A percentile compares a stretch with the other conserved stretches of the same genome.
These are phyloP conservation scores for Salix suchowensis DNA, from an alignment of 345 rosid genomes.

Conservation along the genomic window DNA sequence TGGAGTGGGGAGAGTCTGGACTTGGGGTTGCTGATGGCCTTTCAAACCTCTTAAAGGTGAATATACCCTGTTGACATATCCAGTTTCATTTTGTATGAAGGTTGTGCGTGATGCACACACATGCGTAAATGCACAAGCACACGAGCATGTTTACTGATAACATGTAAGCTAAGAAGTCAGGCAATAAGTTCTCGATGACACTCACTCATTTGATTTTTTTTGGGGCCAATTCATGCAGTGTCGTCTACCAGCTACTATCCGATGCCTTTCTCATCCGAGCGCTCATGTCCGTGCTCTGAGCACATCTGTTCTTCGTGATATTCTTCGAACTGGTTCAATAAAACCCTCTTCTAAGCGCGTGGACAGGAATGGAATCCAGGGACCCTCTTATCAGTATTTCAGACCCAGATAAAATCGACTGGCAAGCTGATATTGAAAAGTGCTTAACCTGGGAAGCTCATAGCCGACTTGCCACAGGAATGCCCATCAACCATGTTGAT, in stretches of 20 bases:
- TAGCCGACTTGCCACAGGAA: constrained; percentile 61
- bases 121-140: background rate
- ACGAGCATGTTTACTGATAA: background rate
- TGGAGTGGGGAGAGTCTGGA: constrained; percentile 88
- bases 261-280: constrained; percentile 87
- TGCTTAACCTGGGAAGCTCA: constrained; percentile 91
- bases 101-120: too few species aligned
- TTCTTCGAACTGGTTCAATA: constrained; percentile 47
- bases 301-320: constrained; percentile 71
- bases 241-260: constrained; percentile 77
- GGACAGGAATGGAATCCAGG: constrained; percentile 46
- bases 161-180: background rate
- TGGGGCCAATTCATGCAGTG: constrained; percentile 51
- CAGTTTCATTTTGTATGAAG: background rate
- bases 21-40: constrained; percentile 84
- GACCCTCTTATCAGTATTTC: constrained; percentile 49
- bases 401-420: constrained; percentile 51
- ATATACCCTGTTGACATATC: background rate
- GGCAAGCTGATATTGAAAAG: constrained; percentile 75
- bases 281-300: constrained; percentile 94
- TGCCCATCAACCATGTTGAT: constrained; percentile 61
- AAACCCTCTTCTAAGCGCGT: constrained; percentile 35
- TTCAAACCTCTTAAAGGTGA: constrained; percentile 82
- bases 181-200: background rate
- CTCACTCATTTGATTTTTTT: constrained; percentile 2